phyloP scores from a whole-genome alignment of 176 grass and related monocot species.

The Guadua angustifolia region DNA sequence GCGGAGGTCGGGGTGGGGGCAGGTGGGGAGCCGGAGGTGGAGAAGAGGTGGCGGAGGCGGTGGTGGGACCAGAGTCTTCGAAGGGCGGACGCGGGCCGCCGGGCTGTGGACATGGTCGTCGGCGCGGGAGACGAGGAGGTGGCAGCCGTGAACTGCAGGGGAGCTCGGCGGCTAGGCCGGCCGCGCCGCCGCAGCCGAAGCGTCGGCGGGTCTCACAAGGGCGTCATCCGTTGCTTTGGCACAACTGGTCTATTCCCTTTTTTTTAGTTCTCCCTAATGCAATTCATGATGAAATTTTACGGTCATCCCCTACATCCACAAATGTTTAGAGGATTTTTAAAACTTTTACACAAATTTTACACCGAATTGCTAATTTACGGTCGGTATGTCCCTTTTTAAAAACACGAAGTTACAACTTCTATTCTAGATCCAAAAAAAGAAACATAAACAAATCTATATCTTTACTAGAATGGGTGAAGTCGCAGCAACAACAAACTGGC shows the following conservation, averaged over 20 bases:
- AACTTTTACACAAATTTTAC: not conserved
- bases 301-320: not conserved
- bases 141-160: not conserved
- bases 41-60: not conserved
- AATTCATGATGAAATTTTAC: not conserved
- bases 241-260: not conserved
- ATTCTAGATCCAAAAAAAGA: not conserved
- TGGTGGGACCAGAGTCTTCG: not conserved
- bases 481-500: not conserved
- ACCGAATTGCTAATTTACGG: not conserved
- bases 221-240: too few relatives aligned
- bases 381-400: not conserved
- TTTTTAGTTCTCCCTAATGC: not conserved
- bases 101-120: slow-evolving; percentile 38
- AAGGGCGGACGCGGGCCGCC: not conserved
- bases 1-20: not conserved
- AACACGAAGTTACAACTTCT: not conserved
- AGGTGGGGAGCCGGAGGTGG: not conserved
- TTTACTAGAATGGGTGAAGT: not conserved
- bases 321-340: not conserved
- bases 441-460: not conserved
- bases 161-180: not conserved
- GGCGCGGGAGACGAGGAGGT: not conserved
- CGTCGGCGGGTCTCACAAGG: too few relatives aligned
- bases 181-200: too few relatives aligned